Evolutionary conservation across 306 rosid species (phyloP).

Genomic region (Vigna angularis): DNA sequence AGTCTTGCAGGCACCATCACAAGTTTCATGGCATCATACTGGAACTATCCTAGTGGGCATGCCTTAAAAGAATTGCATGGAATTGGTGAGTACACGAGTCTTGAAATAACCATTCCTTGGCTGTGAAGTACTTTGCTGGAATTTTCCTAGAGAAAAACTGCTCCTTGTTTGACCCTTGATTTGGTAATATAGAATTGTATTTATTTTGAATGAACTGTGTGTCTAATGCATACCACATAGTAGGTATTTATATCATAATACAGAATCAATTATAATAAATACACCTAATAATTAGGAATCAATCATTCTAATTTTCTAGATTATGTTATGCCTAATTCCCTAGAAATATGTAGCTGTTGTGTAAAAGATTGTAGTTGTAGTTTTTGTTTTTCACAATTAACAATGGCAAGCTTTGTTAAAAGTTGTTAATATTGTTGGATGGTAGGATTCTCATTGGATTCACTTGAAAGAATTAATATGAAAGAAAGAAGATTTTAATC

Average conservation of each 20-base stretch:
- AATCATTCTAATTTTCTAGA: too few relatives aligned
- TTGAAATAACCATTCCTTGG: constrained; percentile 29
- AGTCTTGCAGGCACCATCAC: constrained; percentile 81
- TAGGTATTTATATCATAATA: too few relatives aligned
- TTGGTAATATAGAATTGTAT: background rate
- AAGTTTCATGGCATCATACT: constrained; percentile 83
- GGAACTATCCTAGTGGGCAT: constrained; percentile 93
- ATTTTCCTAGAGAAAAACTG: constrained; percentile 11
- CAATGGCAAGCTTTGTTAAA: background rate
- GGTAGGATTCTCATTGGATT: constrained; percentile 16
- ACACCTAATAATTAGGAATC: too few relatives aligned
- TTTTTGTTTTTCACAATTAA: constrained; percentile 13
- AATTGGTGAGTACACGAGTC: constrained; percentile 55
- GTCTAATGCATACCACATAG: too few relatives aligned
- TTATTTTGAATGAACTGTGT: too few relatives aligned
- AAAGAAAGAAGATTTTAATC: too few relatives aligned
- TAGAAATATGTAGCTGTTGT: too few relatives aligned
- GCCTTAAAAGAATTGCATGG: constrained; percentile 78
- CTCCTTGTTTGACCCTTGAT: constrained; percentile 22
- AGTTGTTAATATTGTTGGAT: constrained; percentile 19
- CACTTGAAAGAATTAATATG: too few relatives aligned
- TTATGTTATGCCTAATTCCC: too few relatives aligned
- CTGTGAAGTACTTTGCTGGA: constrained; percentile 9
- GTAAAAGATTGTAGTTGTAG: background rate
- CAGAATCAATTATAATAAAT: too few relatives aligned